These are phyloP conservation scores for Gillenia trifoliata DNA, from an alignment of 306 rosid genomes.

Conservation along the genomic window DNA sequence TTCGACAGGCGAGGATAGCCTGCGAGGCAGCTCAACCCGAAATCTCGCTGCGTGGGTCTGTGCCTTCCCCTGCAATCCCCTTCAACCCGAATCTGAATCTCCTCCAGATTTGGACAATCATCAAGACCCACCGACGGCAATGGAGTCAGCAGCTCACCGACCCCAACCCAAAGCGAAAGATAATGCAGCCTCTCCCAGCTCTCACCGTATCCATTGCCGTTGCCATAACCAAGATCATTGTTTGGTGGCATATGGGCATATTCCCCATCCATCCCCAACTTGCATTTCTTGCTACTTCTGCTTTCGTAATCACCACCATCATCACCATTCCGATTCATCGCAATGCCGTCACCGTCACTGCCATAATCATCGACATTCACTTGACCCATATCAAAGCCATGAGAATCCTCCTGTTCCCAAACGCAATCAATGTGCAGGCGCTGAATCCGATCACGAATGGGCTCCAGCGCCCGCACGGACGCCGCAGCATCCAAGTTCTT, in stretches of 20 bases:
- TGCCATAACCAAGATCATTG: constrained; percentile 23
- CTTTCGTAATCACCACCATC: constrained; percentile 19
- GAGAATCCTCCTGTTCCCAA: constrained; percentile 40
- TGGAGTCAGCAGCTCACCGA: constrained; percentile 67
- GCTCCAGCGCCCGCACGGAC: constrained; percentile 65
- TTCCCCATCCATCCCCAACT: constrained; percentile 26
- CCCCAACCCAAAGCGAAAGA: constrained; percentile 83
- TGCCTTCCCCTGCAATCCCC: constrained; percentile 73
- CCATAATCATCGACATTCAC: constrained; percentile 14
- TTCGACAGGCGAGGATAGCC: constrained; percentile 57
- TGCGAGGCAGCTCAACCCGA: constrained; percentile 58
- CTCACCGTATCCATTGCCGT: constrained; percentile 35
- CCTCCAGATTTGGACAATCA: constrained; percentile 70
- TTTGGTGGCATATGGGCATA: constrained; percentile 21
- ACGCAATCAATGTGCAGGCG: constrained; percentile 83
- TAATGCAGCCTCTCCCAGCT: constrained; percentile 58
- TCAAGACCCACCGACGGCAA: constrained; percentile 64
- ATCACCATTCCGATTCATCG: not conserved
- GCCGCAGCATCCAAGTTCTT: constrained; percentile 51
- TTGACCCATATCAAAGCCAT: constrained; percentile 31
- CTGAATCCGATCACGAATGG: constrained; percentile 50
- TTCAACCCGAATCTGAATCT: constrained; percentile 61
- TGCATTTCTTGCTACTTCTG: constrained; percentile 48
- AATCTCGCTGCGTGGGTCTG: constrained; percentile 39
- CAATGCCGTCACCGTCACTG: not conserved